Base-by-base conservation (phyloP, 2,329 filamentous ascomycete genomes). In the Diaporthe helianthi region DNA sequence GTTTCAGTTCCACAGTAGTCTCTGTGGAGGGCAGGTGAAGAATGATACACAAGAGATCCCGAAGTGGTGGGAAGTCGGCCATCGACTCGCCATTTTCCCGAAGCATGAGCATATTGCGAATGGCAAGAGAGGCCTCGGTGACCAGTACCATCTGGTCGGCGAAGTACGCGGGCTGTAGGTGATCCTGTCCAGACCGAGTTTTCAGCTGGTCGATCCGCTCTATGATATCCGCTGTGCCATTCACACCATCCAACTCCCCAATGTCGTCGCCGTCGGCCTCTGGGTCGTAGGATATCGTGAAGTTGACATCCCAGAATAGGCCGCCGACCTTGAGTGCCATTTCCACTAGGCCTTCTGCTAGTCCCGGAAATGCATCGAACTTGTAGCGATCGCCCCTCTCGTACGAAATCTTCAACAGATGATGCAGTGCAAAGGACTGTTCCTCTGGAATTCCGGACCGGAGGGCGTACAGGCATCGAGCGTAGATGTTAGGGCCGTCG, bases 91-190 rank as follows among this genome's bases (percentile, higher is more conserved):
- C 95, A 76, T 99, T 99, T 72, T 97, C 94, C 26, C 90, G 88
- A 24, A 98, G 84, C 79, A 97, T 92, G n/a, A 94, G 91, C 94
- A 99, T 98, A 78, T 99, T 99, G 64, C 96, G 89, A 52, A 98
- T 85, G 22, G 97, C 94, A 55, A 98, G 83, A 24, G 92, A 90
- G 2, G 96, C 94, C 79, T 98, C 94, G 29, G 92, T 95, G 71
- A 97, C 86, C 73, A 93, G 88, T 15, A 92, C 87, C 71, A 98
- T 84, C 51, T 87, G 84, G 72, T 94, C 90, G 17, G 88, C 85
- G 73, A 92, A 93, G 7, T 90, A 85, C 36, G 89, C 88, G 0
- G 93, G 88, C 72, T 94, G 88, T 31, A 98, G 84, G 74, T 93
- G 87, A 71, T 92, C 90, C 3, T 89, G 83, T 19, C 90, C 82